A percentile compares a stretch with the other conserved stretches of the same genome.
phyloP scores from a whole-genome alignment of 768 basidiomycete genomes.

The Suillus occidentalis region DNA sequence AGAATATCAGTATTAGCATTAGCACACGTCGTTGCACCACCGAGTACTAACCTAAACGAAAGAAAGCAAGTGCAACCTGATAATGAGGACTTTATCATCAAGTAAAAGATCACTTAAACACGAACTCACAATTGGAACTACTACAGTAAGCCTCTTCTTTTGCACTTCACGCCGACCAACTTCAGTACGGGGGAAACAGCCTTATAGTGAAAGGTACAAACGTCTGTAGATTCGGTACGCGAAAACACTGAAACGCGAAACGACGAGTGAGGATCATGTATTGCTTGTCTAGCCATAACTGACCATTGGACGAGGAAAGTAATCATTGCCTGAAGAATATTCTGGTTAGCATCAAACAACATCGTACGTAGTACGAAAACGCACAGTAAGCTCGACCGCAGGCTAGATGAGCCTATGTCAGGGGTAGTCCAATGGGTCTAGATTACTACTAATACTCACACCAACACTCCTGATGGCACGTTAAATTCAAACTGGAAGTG shows the following conservation, averaged over 20 bases:
- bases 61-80: conserved; percentile 17
- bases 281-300: neutral
- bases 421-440: neutral
- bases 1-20: neutral
- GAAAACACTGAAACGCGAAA: conserved; percentile 21
- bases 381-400: conserved; percentile 22
- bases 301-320: conserved; percentile 25
- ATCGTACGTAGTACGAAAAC: neutral
- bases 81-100: neutral
- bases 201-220: conserved; percentile 14
- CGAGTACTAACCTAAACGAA: conserved; percentile 18
- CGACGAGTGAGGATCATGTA: neutral
- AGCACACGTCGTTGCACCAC: neutral
- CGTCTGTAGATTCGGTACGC: conserved; percentile 26
- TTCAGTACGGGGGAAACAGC: neutral
- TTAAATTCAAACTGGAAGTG: neutral
- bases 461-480: conserved; percentile 22
- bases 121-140: conserved; percentile 16
- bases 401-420: conserved; percentile 14
- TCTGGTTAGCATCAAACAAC: conserved; percentile 4
- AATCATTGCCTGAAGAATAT: conserved; percentile 23
- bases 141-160: conserved; percentile 9
- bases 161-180: conserved; percentile 10
- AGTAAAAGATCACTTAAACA: neutral
- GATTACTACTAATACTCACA: conserved; percentile 12